Base-by-base conservation (phyloP, 2,329 filamentous ascomycete species). In the Trichophyton simii region DNA sequence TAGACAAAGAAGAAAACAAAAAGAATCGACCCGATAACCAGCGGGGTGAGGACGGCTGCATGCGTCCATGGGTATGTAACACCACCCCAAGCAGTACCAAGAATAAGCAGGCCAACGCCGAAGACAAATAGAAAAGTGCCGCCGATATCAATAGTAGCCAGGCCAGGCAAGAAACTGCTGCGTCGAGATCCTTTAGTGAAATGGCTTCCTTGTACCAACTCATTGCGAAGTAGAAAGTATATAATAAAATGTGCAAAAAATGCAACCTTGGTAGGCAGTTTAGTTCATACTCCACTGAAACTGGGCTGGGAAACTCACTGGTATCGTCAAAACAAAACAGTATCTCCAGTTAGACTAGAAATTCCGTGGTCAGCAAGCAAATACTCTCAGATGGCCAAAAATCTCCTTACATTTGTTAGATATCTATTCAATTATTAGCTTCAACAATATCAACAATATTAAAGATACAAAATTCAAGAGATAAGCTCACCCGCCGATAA, bases 321-420 rank as follows among this genome's bases (percentile, higher is more conserved):
- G 83, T n/a, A 85, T 75, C 63, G 82, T 83, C 60, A 87, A 79
- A 42, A 79, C 83, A 68, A 88, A 88, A 67, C 83, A 85, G 79
- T 86, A 88, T 58, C 84, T 75, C 85, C 85, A 88, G 64, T 77
- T 79, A 3, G 77, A 72, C 69, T 72, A 42, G n/a, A 11, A 41
- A 76, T 20, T n/a, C 7, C 20, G 22, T 22, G 22, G 20, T 25
- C 72, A 20, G 81, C 81, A 11, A 84, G 74, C 62, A 81, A n/a
- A 15, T 41, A 82, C 0, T 78, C 65, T 7, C 46, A 15, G 52
- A 28, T 36, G 6, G 3, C 54, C 8, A 48, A 59, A 15, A 34
- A 31, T 15, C 18, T 54, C 22, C 68, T 63, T 64, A 72, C 72
- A 62, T 68, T 65, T 13, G 72, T 72, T 36, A 73, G 63, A 57